phyloP scores from a whole-genome alignment of 2,329 filamentous ascomycete genomes.

The Aspergillus candidus region DNA sequence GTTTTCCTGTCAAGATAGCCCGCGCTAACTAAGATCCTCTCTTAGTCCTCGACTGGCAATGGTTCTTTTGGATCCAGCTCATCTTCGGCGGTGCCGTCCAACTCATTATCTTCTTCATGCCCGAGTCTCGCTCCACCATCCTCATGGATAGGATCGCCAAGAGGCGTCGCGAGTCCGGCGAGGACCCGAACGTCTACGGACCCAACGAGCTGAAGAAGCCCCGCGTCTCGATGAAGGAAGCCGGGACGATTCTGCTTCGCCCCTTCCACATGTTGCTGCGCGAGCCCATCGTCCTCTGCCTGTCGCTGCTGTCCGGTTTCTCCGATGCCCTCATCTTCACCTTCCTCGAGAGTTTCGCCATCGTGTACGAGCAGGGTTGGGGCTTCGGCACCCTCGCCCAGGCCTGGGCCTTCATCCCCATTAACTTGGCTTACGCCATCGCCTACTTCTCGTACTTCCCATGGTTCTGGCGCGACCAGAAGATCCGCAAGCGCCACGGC shows the following conservation, averaged over 20 bases:
- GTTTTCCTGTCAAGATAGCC: too few species aligned
- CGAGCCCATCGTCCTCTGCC: conserved; percentile 63
- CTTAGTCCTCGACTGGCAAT: conserved; percentile 40
- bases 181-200: conserved; percentile 59
- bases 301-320: conserved; percentile 66
- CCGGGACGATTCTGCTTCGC: conserved; percentile 48
- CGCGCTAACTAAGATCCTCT: too few species aligned
- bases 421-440: conserved; percentile 61
- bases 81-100: conserved; percentile 52
- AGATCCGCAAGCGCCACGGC: conserved; percentile 35
- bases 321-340: conserved; percentile 65
- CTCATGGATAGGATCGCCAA: conserved; percentile 54
- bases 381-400: conserved; percentile 52
- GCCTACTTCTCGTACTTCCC: conserved; percentile 53
- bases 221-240: conserved; percentile 42
- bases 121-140: conserved; percentile 52
- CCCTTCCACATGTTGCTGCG: conserved; percentile 67
- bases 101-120: conserved; percentile 44
- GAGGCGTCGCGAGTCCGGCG: conserved; percentile 44
- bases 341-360: conserved; percentile 53
- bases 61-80: conserved; percentile 58
- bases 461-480: conserved; percentile 40
- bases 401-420: conserved; percentile 59
- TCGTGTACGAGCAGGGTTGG: conserved; percentile 54
- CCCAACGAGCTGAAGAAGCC: conserved; percentile 45